These are phyloP conservation scores for Kwoniella newhampshirensis DNA, from an alignment of 768 basidiomycete genomes.

Conservation along the genomic window DNA sequence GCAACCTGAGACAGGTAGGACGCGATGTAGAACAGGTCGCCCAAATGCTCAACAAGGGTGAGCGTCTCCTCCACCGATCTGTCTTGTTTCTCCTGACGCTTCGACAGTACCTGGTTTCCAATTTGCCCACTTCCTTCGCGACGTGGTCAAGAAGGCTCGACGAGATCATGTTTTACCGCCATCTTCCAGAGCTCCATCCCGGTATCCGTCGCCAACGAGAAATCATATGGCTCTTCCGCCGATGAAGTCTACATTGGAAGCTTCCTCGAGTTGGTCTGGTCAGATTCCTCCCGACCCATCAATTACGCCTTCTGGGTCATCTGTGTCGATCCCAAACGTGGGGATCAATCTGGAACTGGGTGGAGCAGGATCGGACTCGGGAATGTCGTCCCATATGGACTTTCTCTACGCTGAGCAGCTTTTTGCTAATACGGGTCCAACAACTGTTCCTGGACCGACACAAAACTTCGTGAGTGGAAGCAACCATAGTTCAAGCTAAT, in stretches of 20 bases:
- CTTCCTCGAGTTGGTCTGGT: not conserved
- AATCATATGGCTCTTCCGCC: slow-evolving; percentile 1
- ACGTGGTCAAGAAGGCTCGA: slow-evolving; percentile 38
- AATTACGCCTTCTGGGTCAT: not conserved
- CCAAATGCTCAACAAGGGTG: slow-evolving; percentile 31
- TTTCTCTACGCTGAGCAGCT: slow-evolving; percentile 43
- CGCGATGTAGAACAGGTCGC: slow-evolving; percentile 41
- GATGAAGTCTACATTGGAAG: too few species aligned
- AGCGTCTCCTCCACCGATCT: not conserved
- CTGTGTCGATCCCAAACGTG: slow-evolving; percentile 3
- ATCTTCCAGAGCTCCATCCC: slow-evolving; percentile 30
- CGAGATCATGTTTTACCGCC: slow-evolving; percentile 39
- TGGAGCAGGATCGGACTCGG: not conserved
- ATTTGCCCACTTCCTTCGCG: slow-evolving; percentile 35
- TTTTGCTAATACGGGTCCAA: slow-evolving; percentile 16
- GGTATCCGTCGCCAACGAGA: slow-evolving; percentile 2
- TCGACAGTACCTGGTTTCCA: slow-evolving; percentile 43
- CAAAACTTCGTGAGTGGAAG: slow-evolving; percentile 8
- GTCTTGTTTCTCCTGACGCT: slow-evolving; percentile 1
- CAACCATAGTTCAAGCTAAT: not conserved
- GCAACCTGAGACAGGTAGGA: slow-evolving; percentile 36
- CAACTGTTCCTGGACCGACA: slow-evolving; percentile 1
- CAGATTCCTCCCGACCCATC: not conserved
- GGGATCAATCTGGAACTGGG: slow-evolving; percentile 3
- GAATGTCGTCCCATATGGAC: slow-evolving; percentile 27